A percentile compares a stretch with the other conserved stretches of the same genome.
phyloP scores from a whole-genome alignment of 768 basidiomycete genomes.

The Pseudohyphozyma bogoriensis region DNA sequence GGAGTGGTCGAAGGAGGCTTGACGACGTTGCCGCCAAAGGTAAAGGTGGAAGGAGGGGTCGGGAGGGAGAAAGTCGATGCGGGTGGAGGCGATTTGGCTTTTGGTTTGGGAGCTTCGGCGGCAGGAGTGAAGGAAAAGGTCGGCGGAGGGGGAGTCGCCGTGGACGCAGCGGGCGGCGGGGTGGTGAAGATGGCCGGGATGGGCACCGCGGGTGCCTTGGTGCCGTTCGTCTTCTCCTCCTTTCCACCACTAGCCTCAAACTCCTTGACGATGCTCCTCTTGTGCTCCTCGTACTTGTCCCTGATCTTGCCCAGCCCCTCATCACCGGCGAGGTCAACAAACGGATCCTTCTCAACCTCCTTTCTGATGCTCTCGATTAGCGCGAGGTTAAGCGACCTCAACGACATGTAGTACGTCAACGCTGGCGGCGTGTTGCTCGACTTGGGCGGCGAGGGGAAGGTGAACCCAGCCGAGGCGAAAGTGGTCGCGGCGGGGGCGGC shows the following conservation, averaged over 20 bases:
- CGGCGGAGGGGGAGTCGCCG: not conserved
- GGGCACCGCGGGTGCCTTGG: not conserved
- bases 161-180: not conserved
- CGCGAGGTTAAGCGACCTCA: constrained; percentile 21
- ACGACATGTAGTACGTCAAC: constrained; percentile 20
- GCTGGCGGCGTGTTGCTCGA: not conserved
- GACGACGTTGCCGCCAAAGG: constrained; percentile 15
- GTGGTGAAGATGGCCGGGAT: constrained; percentile 8
- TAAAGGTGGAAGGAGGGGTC: constrained; percentile 11
- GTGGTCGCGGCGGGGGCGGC: not conserved
- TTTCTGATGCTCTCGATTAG: constrained; percentile 12
- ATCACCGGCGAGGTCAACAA: constrained; percentile 11
- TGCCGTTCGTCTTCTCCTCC: not conserved
- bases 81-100: not conserved
- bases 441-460: not conserved
- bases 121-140: not conserved
- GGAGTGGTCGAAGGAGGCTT: not conserved
- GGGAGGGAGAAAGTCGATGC: constrained; percentile 6
- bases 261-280: constrained; percentile 9
- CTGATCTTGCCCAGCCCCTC: constrained; percentile 1
- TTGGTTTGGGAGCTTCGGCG: not conserved
- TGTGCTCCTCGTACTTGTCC: constrained; percentile 16
- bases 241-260: not conserved
- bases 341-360: constrained; percentile 18
- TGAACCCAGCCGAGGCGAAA: not conserved